Base-by-base conservation (phyloP, 805 yeast species). In the Cyberlindnera sargentensis region DNA sequence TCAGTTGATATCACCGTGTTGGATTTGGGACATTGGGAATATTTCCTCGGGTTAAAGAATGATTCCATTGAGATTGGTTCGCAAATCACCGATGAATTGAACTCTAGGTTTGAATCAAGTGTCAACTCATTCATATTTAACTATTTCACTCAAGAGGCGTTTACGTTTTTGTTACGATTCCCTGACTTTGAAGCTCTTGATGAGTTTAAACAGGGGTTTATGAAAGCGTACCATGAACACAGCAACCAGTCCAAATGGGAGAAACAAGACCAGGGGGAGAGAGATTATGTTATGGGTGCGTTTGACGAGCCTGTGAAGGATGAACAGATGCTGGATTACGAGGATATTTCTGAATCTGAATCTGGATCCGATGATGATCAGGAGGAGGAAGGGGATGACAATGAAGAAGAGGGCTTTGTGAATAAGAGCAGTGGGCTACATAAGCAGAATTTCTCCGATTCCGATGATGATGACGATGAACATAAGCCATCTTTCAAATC, bases 121-220 rank as follows among this genome's bases (percentile, higher is more conserved):
- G 64, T 72, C 30, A 50, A 61, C 10, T 71, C 85, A 1, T 83
- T 88, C 51, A 72, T 83, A 10, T 88, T 86, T 71, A 83, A 84
- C 58, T 71, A 75, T 48, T 39, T 47, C 32, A 37, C 42, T 27
- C 51, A 64, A 4, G 70, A 60, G 5, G 53, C 80, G 0, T 65
- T 71, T 26, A 81, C 95, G 1, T 84, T 83, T 73, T 68, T 85
- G 50, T 52, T 85, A 33, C 76, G 71, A 51, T 86, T 88, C 54
- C 48, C 49, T 1, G 58, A 62, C 34, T 56, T 63, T 8, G 63
- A 64, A 1, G 58, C 57, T 0, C 70, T 81, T 44, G 64, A 66
- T 24, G 48, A 56, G 8, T 84, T 86, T 57, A 86, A 84, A 61
- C 56, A 58, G 3, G 58, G 49, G 3, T 73, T 80, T 50, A 71